Evolutionary conservation across 2,329 filamentous ascomycete genomes (phyloP), one percentile per base, ranked within the genome.

Genomic region (Tricladium varicosporioides): DNA sequence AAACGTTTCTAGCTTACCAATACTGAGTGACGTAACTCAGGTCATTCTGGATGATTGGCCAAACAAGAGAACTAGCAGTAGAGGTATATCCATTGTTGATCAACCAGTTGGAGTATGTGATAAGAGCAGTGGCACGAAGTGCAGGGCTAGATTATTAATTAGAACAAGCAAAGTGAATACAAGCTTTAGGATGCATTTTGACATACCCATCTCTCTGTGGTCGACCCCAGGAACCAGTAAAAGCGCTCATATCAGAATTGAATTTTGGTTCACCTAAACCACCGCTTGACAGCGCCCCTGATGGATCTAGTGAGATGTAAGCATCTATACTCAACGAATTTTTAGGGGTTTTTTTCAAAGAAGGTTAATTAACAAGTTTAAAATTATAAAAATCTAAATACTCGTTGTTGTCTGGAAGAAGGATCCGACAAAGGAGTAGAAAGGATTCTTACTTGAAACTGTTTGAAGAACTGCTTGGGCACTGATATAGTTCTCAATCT

Each of bases 11-110:
- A 1, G 56, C 63, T 57, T 60, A 69, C 84, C 87, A 90, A 74
- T 90, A 89, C 67, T 90, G 83, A 1, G 84, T 80, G 5, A 91
- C 84, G 61, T 93, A 94, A 46, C 79, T 80, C 33, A 95, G 78
- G 66, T 94, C 91, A 63, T 92, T 93, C 48, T 79, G 77, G 48
- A 92, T 82, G 52, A 93, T 76, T 2, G 89, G 89, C 88, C 88
- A 92, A 10, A 83, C 75, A 65, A 86, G 84, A 22, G 73, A 69
- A 11, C 67, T 70, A 1, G 76, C 78, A 9, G 72, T 72, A 2
- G 71, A 71, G 10, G 67, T 68, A 50, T 78, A 72, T 8, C 85
- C 87, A 60, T 89, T 87, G 45, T 74, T 75, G 50, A 91, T 74
- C 27, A 93, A 75, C 83, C 87, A 91, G 67, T 86, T 85, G 5